Conservation (phyloP, 495 filamentous ascomycete species). For the Penicillium parvum region DNA sequence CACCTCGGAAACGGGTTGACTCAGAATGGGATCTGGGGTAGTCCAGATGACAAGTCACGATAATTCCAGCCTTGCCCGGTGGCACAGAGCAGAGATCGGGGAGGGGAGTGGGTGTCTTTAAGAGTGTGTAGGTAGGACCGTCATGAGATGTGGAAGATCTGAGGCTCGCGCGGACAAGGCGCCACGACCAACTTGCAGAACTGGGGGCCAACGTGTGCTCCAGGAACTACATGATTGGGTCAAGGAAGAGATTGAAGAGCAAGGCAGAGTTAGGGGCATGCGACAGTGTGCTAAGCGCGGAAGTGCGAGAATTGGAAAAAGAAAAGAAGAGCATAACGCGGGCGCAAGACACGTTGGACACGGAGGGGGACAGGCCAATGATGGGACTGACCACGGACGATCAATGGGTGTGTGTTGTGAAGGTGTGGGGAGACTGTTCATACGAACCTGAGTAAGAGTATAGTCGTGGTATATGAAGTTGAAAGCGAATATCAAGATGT, state of each 20-base stretch:
- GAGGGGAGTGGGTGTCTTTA: constrained; percentile 5
- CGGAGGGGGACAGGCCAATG: neutral
- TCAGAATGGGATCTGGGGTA: constrained; percentile 7
- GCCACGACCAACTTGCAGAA: constrained; percentile 11
- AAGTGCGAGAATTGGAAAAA: constrained; percentile 13
- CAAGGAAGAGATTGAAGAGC: neutral
- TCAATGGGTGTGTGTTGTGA: no score
- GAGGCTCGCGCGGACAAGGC: constrained; percentile 21
- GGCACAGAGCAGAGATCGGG: constrained; percentile 13
- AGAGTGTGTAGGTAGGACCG: neutral
- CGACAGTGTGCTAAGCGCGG: constrained; percentile 25
- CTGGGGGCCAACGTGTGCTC: constrained; percentile 11
- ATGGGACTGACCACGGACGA: no score
- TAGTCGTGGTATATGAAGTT: no score
- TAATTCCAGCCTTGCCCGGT: constrained; percentile 17
- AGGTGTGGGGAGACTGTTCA: no score
- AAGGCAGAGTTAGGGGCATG: constrained; percentile 1
- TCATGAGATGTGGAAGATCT: constrained; percentile 23
- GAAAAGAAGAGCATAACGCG: constrained; percentile 16
- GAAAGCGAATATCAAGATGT: no score
- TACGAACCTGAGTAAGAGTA: no score
- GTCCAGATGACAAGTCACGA: constrained; percentile 22
- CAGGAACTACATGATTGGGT: constrained; percentile 14
- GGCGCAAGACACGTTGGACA: neutral
- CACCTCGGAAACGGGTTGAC: constrained; percentile 3